These are phyloP conservation scores for Volutella citrinella DNA, from an alignment of 2,329 filamentous ascomycete species.

Conservation along the genomic window DNA sequence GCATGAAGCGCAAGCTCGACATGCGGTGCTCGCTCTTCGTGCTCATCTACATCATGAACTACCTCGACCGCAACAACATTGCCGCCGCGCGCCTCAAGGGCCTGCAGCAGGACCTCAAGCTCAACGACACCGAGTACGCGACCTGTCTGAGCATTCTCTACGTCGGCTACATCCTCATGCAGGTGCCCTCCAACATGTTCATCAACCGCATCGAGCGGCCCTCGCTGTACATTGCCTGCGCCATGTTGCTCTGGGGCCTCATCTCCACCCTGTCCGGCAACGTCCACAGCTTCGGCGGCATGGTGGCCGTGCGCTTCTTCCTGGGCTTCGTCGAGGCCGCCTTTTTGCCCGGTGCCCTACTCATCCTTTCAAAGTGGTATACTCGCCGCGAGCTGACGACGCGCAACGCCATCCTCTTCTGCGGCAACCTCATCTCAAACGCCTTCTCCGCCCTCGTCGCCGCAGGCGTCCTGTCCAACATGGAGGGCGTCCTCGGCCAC, in stretches of 20 bases:
- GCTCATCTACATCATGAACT: constrained; percentile 74
- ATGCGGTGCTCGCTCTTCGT: constrained; percentile 65
- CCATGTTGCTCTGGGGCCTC: constrained; percentile 59
- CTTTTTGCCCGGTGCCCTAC: constrained; percentile 61
- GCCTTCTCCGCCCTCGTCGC: constrained; percentile 59
- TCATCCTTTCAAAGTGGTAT: constrained; percentile 66
- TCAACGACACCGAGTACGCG: constrained; percentile 58
- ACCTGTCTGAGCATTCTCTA: constrained; percentile 64
- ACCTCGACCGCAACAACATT: constrained; percentile 67
- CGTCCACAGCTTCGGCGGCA: constrained; percentile 48
- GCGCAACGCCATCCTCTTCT: constrained; percentile 57
- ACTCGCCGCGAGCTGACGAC: constrained; percentile 55
- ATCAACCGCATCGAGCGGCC: constrained; percentile 53
- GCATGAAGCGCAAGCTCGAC: constrained; percentile 69
- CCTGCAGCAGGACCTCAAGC: constrained; percentile 56
- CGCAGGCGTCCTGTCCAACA: constrained; percentile 56
- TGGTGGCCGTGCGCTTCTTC: constrained; percentile 57
- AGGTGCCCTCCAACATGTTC: constrained; percentile 57
- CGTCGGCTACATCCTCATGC: constrained; percentile 64
- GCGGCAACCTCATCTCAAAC: constrained; percentile 57
- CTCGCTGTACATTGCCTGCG: constrained; percentile 47
- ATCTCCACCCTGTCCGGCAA: constrained; percentile 56
- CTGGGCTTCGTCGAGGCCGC: constrained; percentile 62
- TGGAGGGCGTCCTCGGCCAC: constrained; percentile 53
- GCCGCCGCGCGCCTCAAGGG: constrained; percentile 64